Percentiles rank a stretch among this genome's conserved stretches.
Conservation (phyloP, 2,329 filamentous ascomycete genomes). For the Epichloe bromicola region DNA sequence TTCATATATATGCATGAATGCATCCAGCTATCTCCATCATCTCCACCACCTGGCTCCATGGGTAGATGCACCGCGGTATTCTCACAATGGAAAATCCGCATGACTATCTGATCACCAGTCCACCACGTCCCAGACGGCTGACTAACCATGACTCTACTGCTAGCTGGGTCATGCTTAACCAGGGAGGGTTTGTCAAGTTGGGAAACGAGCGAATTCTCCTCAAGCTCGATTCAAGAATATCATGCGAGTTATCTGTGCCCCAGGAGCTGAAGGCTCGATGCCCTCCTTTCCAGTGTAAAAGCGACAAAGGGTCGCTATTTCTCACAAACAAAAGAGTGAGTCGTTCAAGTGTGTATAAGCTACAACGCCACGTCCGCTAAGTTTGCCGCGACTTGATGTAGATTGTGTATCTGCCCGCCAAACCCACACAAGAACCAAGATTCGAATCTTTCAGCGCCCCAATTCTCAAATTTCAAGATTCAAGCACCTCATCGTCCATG, state of each 20-base stretch:
- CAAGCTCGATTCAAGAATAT: conserved; percentile 67
- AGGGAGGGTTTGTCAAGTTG: conserved; percentile 68
- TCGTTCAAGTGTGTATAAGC: not conserved
- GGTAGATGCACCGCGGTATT: not conserved
- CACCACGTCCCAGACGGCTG: conserved; percentile 19
- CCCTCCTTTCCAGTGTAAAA: conserved; percentile 55
- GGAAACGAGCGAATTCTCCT: conserved; percentile 73
- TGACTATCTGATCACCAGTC: conserved; percentile 27
- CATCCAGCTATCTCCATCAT: not conserved
- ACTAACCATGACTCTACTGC: conserved; percentile 40
- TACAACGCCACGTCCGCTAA: not conserved
- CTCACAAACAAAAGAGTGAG: conserved; percentile 76
- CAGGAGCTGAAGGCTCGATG: conserved; percentile 47
- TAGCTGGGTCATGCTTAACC: conserved; percentile 86
- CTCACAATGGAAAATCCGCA: conserved; percentile 28
- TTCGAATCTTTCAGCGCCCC: conserved; percentile 84
- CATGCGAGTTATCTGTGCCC: conserved; percentile 59
- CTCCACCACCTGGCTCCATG: not conserved
- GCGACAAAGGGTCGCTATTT: conserved; percentile 62
- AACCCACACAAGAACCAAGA: conserved; percentile 43
- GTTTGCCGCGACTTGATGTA: conserved; percentile 21
- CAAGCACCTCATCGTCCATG: conserved; percentile 64
- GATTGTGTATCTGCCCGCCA: conserved; percentile 77
- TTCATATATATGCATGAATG: not conserved
- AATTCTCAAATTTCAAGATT: conserved; percentile 77